A percentile compares a stretch with the other conserved stretches of the same genome.
Evolutionary conservation across 2,329 filamentous ascomycete species (phyloP).

Genomic region (Scedosporium apiospermum): DNA sequence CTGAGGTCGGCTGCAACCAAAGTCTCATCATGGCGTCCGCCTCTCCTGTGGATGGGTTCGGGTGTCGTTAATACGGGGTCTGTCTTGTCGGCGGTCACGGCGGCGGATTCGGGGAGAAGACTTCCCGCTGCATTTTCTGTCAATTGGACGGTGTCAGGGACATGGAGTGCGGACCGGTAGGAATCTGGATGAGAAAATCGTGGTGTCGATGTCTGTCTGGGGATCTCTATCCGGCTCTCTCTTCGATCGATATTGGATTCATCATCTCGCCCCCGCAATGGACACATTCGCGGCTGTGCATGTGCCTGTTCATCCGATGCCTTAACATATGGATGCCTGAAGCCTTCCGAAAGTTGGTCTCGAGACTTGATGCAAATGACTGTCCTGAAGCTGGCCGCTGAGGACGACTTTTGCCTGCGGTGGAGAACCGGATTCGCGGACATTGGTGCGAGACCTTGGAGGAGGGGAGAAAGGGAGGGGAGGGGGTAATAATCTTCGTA

Average conservation of each 20-base stretch:
- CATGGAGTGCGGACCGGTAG: not conserved
- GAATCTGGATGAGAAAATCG: constrained; percentile 1
- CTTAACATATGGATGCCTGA: not conserved
- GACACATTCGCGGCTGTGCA: not conserved
- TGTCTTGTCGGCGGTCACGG: not conserved
- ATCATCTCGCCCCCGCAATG: not conserved
- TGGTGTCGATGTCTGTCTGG: not conserved
- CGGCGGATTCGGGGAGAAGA: not conserved
- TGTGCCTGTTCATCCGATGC: not conserved
- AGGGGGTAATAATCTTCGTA: too few species aligned
- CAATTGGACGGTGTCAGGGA: not conserved
- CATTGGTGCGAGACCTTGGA: not conserved
- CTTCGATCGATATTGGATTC: not conserved
- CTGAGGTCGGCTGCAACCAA: too few species aligned
- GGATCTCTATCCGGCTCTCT: not conserved
- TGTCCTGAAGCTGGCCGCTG: not conserved
- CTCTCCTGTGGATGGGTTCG: too few species aligned
- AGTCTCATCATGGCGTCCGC: too few species aligned
- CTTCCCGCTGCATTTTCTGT: not conserved
- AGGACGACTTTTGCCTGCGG: not conserved
- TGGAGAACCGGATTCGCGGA: not conserved
- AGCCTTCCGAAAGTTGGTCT: not conserved
- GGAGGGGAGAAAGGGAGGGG: too few species aligned
- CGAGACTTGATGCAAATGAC: not conserved
- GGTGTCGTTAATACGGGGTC: too few species aligned